Evolutionary conservation across 2,329 filamentous ascomycete genomes (phyloP).

Genomic region (Penicillium sp.): DNA sequence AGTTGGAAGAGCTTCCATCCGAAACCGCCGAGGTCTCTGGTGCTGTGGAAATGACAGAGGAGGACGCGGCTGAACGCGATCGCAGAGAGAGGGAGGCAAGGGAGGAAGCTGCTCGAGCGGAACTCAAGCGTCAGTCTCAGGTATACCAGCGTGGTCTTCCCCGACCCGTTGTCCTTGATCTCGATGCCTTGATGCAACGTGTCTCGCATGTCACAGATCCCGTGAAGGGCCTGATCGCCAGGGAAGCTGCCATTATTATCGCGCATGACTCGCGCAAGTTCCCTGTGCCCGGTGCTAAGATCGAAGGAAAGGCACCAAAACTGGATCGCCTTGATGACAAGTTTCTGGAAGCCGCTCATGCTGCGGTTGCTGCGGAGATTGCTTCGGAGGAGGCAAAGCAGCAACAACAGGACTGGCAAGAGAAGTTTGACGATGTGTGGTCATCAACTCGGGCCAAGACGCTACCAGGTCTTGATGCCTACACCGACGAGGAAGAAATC

Average conservation of each 20-base stretch:
- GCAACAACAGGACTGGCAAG: conserved; percentile 52
- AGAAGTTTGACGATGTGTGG: conserved; percentile 56
- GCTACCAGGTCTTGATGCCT: conserved; percentile 78
- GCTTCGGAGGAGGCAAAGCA: conserved; percentile 53
- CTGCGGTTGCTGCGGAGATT: conserved; percentile 73
- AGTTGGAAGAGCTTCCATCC: conserved; percentile 81
- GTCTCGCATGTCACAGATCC: conserved; percentile 65
- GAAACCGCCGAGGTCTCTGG: conserved; percentile 66
- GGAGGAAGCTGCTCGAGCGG: conserved; percentile 67
- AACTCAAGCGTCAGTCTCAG: conserved; percentile 82
- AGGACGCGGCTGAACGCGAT: conserved; percentile 75
- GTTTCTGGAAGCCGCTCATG: conserved; percentile 71
- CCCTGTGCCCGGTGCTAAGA: conserved; percentile 67
- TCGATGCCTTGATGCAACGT: conserved; percentile 66
- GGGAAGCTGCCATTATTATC: conserved; percentile 77
- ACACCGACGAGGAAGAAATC: conserved; percentile 74
- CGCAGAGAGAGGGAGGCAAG: conserved; percentile 62
- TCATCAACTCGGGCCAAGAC: conserved; percentile 50
- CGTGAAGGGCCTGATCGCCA: conserved; percentile 69
- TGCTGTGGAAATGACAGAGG: conserved; percentile 58
- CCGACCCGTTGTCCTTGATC: conserved; percentile 71
- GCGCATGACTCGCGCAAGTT: conserved; percentile 78
- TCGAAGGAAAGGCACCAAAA: conserved; percentile 62
- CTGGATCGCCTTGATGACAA: conserved; percentile 70
- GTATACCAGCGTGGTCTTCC: conserved; percentile 87